Percentiles rank a stretch among this genome's conserved stretches.
Evolutionary conservation across 306 rosid species (phyloP).

Genomic region (Quercus dentata): DNA sequence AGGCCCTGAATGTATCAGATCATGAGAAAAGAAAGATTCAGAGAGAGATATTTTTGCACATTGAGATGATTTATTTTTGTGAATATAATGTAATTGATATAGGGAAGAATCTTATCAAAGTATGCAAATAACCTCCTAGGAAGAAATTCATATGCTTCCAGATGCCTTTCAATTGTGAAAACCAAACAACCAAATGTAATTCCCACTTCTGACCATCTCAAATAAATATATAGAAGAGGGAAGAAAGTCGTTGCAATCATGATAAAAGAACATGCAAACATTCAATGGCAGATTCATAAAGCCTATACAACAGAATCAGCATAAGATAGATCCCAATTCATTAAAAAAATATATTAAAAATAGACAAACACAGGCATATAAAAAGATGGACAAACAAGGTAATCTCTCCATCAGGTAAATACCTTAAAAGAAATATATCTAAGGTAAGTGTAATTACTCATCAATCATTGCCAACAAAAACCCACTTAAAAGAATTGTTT

Average conservation of each 20-base stretch:
- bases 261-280: not conserved
- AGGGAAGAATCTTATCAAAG: no score
- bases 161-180: not conserved
- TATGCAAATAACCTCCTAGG: no score
- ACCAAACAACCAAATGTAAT: not conserved
- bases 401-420: not conserved
- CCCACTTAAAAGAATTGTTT: not conserved
- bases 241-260: not conserved
- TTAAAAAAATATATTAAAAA: no score
- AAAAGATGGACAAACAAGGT: not conserved
- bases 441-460: not conserved
- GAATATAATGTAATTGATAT: no score
- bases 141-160: not conserved
- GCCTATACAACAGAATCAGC: not conserved
- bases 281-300: not conserved
- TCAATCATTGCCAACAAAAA: not conserved
- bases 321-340: not conserved
- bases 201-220: not conserved
- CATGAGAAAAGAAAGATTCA: no score
- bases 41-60: no score
- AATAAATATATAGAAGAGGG: no score
- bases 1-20: no score
- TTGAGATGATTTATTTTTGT: no score
- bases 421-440: not conserved
- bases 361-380: no score